A percentile compares a stretch with the other conserved stretches of the same genome.
Evolutionary conservation across 371 early-diverging fungal species (phyloP).

Genomic region (Rhizomucor miehei): DNA sequence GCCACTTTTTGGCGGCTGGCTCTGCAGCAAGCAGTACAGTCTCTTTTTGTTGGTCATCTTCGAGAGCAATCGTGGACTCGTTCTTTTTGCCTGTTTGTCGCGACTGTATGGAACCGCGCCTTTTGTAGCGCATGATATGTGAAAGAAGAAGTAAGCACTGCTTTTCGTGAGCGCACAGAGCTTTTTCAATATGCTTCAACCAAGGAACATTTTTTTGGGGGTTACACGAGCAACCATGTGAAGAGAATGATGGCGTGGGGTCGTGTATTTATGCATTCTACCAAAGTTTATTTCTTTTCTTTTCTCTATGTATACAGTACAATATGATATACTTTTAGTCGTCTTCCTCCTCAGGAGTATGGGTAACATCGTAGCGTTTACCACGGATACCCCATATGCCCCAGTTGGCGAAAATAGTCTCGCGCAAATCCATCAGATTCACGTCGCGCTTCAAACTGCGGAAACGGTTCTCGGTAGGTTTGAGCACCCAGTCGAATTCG

Average conservation of each 20-base stretch:
- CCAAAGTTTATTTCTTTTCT: no score
- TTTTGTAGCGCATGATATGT: constrained; percentile 4
- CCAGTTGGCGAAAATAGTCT: constrained; percentile 77
- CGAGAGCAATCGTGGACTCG: not conserved
- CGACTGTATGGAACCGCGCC: not conserved
- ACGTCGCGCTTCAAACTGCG: constrained; percentile 75
- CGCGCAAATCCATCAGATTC: constrained; percentile 70
- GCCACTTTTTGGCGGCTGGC: constrained; percentile 65
- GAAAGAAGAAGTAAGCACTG: constrained; percentile 4
- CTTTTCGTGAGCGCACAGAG: no score
- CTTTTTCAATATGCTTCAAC: no score
- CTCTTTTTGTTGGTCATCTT: not conserved
- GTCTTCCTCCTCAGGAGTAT: constrained; percentile 33
- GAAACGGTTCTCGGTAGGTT: constrained; percentile 70
- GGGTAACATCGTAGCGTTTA: constrained; percentile 77
- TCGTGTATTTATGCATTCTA: no score
- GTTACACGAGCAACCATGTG: constrained; percentile 8
- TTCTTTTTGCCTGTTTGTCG: constrained; percentile 1
- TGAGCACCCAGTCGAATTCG: constrained; percentile 77
- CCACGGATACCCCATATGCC: constrained; percentile 84
- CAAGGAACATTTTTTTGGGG: not conserved
- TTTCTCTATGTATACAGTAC: not conserved
- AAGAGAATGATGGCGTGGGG: not conserved
- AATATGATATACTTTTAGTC: constrained; percentile 1
- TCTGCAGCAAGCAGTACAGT: constrained; percentile 43